Evolutionary conservation across 2,329 filamentous ascomycete genomes (phyloP).

Genomic region (Iodosphaeria phyllophila): DNA sequence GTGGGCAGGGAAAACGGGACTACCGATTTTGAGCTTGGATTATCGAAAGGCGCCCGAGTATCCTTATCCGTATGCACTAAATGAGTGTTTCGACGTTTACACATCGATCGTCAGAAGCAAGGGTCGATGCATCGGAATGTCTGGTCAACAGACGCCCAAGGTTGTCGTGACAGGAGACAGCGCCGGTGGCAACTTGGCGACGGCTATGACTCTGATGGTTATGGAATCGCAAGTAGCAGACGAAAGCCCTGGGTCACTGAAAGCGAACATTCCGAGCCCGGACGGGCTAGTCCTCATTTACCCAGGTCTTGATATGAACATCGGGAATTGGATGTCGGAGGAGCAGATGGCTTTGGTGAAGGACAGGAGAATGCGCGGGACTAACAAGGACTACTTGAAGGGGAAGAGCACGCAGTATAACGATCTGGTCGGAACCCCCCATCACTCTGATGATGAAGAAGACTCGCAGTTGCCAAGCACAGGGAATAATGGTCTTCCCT

Average conservation of each 20-base stretch:
- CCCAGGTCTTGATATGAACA: constrained; percentile 87
- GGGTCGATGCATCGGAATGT: constrained; percentile 61
- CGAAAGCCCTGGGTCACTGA: constrained; percentile 33
- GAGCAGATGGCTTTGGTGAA: constrained; percentile 92
- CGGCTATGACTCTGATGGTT: constrained; percentile 74
- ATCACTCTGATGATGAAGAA: constrained; percentile 59
- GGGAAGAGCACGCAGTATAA: constrained; percentile 83
- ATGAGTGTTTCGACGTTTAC: constrained; percentile 79
- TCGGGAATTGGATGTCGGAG: constrained; percentile 97
- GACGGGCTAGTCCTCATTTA: constrained; percentile 76
- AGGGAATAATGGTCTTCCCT: too few relatives aligned
- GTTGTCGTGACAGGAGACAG: constrained; percentile 65
- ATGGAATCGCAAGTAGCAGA: constrained; percentile 51
- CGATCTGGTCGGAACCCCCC: constrained; percentile 65
- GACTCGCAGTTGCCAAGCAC: too few relatives aligned
- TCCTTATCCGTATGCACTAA: constrained; percentile 70
- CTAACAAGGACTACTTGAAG: constrained; percentile 59
- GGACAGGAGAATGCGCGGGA: constrained; percentile 59
- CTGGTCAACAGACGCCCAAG: constrained; percentile 43
- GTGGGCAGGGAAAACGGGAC: constrained; percentile 75
- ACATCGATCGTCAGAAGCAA: constrained; percentile 50
- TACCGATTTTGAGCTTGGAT: constrained; percentile 82
- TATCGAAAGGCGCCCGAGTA: constrained; percentile 77
- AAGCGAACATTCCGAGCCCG: constrained; percentile 48
- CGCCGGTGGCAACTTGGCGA: constrained; percentile 64